Base-by-base conservation (phyloP, 2,329 filamentous ascomycete species). In the Claviceps humidiphila region DNA sequence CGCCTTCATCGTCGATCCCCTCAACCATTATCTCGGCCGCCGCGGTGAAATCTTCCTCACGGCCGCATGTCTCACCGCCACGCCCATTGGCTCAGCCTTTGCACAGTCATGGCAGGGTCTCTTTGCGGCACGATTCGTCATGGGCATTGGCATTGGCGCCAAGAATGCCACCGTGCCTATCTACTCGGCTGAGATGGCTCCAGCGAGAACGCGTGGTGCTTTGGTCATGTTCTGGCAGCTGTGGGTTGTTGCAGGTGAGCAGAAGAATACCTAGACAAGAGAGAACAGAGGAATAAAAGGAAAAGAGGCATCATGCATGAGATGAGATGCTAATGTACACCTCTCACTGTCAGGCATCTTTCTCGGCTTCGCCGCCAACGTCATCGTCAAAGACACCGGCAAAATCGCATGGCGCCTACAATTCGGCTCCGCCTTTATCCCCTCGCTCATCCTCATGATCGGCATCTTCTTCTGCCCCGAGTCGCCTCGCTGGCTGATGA, bases 201-300 rank as follows among this genome's bases (percentile, higher is more conserved):
- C 85, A 0, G 78, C 83, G 1, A 62, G 72, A 1, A 80, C 87
- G 49, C 77, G 84, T 57, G 84, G 85, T 56, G 85, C 82, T 11
- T 71, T 91, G 3, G 85, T 89, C 58, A 90, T 91, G 85, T 83
- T 82, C 57, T 91, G 86, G 85, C 75, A 67, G 55, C 59, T 68
- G 8, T 68, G 65, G 61, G 63, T 66, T 47, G 62, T 59, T 22
- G 47, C 51, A 4, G 59, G 52, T 60, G 44, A 51, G 58, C 13
- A 46, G n/a, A 42, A n/a, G 20, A 43, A 20, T 20, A 20, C 17
- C 17, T 20, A 43, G 22, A 17, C 6, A 17, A 45, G 3, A 30
- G 9, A 45, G 2, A 45, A 66, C 2, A 9, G 9, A 24, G 22
- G 22, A 24, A 24, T 1, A 24, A 5, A 24, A 11, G 5, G 0